Conservation (phyloP, 1,139 yeast species). For the Sugiyamaella pinicola region DNA sequence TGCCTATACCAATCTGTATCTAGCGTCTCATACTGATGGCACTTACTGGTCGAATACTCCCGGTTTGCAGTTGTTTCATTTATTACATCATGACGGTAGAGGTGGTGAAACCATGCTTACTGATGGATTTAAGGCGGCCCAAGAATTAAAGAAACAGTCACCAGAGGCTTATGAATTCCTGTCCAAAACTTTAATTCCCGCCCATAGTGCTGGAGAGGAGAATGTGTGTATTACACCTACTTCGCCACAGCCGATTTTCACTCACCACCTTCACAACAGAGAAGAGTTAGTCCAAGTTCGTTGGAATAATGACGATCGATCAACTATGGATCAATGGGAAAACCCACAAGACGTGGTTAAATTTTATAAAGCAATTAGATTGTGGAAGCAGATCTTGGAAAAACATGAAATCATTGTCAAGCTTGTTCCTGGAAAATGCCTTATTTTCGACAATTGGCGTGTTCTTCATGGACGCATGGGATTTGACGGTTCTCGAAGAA, state of each 20-base stretch:
- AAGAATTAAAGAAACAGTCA: constrained; percentile 49
- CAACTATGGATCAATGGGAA: constrained; percentile 62
- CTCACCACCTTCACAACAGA: constrained; percentile 48
- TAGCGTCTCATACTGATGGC: constrained; percentile 73
- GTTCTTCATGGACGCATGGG: constrained; percentile 72
- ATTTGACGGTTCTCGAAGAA: constrained; percentile 68
- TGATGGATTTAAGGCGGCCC: constrained; percentile 69
- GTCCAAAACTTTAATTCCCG: constrained; percentile 59
- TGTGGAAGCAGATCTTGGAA: constrained; percentile 60
- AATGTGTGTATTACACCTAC: constrained; percentile 67
- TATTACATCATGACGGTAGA: constrained; percentile 63
- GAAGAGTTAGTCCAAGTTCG: constrained; percentile 66
- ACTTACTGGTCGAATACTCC: constrained; percentile 81
- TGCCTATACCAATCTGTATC: constrained; percentile 71
- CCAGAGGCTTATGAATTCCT: constrained; percentile 62
- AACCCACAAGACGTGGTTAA: constrained; percentile 56
- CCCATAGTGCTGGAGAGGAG: constrained; percentile 77
- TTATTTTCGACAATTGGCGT: constrained; percentile 78
- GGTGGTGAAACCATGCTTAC: constrained; percentile 78
- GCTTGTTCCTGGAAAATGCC: constrained; percentile 66
- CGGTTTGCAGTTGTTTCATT: constrained; percentile 71
- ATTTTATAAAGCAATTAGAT: constrained; percentile 61
- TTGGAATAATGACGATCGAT: constrained; percentile 76
- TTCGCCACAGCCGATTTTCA: constrained; percentile 59
- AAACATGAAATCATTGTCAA: constrained; percentile 60